Evolutionary conservation across 768 basidiomycete genomes (phyloP).

Genomic region (Lyophyllum shimeji): DNA sequence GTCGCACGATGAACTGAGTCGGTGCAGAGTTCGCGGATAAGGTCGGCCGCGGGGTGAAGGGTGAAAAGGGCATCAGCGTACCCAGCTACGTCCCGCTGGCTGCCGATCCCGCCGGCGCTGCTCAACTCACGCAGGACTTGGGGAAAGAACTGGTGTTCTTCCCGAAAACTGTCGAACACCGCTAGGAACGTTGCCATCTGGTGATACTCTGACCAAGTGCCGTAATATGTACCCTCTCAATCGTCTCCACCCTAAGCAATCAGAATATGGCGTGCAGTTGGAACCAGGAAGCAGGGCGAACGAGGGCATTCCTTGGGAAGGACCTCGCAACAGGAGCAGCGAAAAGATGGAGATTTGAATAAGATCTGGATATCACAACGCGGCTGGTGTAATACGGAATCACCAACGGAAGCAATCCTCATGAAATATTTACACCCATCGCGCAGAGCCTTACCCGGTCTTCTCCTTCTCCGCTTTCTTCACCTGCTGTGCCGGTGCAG

Average conservation of each 20-base stretch:
- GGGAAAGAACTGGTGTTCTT: conserved; percentile 82
- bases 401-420: background rate
- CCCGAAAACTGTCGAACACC: conserved; percentile 82
- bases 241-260: too few species aligned
- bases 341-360: too few species aligned
- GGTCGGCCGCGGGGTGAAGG: conserved; percentile 80
- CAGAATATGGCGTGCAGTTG: too few species aligned
- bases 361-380: too few species aligned
- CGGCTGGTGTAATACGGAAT: background rate
- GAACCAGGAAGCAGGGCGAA: too few species aligned
- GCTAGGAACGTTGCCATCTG: too few species aligned
- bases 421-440: background rate
- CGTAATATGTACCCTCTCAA: too few species aligned
- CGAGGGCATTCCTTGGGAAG: too few species aligned
- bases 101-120: conserved; percentile 69
- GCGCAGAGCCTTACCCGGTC: background rate
- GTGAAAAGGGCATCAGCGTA: conserved; percentile 83
- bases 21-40: conserved; percentile 88
- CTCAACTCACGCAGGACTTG: conserved; percentile 77
- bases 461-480: background rate
- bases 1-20: conserved; percentile 97
- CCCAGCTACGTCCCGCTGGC: conserved; percentile 83
- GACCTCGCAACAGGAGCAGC: too few species aligned
- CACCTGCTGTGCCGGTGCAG: background rate
- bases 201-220: too few species aligned